phyloP scores from a whole-genome alignment of 805 yeast genomes.

The Ogataea paradorogensis region DNA sequence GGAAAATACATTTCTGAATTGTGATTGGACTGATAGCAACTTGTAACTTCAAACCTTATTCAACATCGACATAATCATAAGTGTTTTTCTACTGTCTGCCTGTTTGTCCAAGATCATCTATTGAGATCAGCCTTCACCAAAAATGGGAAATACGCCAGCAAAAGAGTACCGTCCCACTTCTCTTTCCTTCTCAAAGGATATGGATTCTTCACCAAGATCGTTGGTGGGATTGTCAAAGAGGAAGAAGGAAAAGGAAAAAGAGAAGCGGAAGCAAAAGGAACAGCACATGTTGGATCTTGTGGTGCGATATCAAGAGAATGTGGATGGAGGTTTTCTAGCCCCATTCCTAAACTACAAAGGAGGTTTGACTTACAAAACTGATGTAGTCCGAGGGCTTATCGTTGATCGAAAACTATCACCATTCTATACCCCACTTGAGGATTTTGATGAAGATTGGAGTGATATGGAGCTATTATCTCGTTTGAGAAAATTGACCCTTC shows the following conservation, averaged over 20 bases:
- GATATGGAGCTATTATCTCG: constrained; percentile 61
- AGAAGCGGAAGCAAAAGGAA: constrained; percentile 52
- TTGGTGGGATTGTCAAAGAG: constrained; percentile 22
- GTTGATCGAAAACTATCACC: constrained; percentile 77
- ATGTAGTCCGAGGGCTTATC: constrained; percentile 68
- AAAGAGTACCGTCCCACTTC: constrained; percentile 22
- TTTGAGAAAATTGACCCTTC: constrained; percentile 51
- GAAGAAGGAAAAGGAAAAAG: constrained; percentile 46
- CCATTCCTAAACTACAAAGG: constrained; percentile 87
- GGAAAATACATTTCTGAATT: background rate
- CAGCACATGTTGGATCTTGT: constrained; percentile 54
- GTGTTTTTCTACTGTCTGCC: too few species aligned
- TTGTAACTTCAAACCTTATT: background rate
- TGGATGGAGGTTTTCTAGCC: constrained; percentile 92
- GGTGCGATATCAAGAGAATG: constrained; percentile 63
- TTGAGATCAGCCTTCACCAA: background rate
- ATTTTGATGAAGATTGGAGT: constrained; percentile 68
- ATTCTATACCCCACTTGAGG: constrained; percentile 85
- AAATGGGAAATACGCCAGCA: constrained; percentile 30
- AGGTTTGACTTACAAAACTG: constrained; percentile 69
- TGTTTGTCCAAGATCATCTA: too few species aligned
- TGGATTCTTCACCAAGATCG: constrained; percentile 16
- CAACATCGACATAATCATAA: too few species aligned
- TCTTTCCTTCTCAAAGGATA: constrained; percentile 19
- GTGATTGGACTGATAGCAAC: background rate